These are phyloP conservation scores for Hippophae tibetana DNA, from an alignment of 306 rosid species.

Conservation along the genomic window DNA sequence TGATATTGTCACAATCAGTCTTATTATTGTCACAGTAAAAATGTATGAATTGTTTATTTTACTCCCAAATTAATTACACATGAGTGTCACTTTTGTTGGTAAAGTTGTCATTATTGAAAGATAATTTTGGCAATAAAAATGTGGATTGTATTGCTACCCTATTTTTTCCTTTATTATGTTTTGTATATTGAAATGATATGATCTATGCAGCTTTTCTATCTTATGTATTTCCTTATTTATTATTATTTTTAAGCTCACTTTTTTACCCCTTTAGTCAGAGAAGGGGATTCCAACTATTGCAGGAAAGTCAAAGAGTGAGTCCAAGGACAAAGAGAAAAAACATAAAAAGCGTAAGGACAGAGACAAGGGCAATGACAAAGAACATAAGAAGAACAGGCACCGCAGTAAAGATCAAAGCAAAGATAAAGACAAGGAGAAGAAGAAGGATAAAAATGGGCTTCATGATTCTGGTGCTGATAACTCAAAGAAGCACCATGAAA, in stretches of 20 bases:
- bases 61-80: too few relatives aligned
- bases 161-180: too few relatives aligned
- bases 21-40: too few relatives aligned
- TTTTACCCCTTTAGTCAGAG: slow-evolving; percentile 22
- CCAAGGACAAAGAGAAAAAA: slow-evolving; percentile 16
- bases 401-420: background rate
- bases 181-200: background rate
- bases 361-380: slow-evolving; percentile 12
- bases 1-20: too few relatives aligned
- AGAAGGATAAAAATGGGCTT: background rate
- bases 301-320: slow-evolving; percentile 14
- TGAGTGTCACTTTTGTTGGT: too few relatives aligned
- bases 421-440: background rate
- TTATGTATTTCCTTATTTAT: background rate
- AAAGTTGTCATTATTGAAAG: too few relatives aligned
- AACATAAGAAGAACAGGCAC: slow-evolving; percentile 16
- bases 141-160: too few relatives aligned
- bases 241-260: background rate
- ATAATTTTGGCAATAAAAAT: too few relatives aligned
- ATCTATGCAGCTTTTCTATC: background rate
- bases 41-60: too few relatives aligned
- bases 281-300: slow-evolving; percentile 17
- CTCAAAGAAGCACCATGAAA: slow-evolving; percentile 11
- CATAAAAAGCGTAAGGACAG: slow-evolving; percentile 12
- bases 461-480: slow-evolving; percentile 4